These are phyloP conservation scores for Pleurotus platypus DNA, from an alignment of 768 basidiomycete genomes.

Conservation along the genomic window DNA sequence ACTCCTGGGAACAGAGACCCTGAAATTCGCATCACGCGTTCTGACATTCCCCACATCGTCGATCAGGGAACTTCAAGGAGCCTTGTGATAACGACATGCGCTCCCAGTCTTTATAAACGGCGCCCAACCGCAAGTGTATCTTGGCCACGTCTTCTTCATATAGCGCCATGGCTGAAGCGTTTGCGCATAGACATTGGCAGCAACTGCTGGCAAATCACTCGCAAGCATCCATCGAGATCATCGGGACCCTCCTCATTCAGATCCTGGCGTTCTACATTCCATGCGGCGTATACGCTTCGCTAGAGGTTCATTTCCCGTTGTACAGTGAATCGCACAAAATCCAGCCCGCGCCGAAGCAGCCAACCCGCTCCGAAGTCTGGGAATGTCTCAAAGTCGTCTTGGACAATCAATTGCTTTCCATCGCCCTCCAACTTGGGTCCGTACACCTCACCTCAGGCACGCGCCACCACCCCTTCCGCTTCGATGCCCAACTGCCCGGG, in stretches of 20 bases:
- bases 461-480: conserved; percentile 14
- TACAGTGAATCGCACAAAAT: conserved; percentile 23
- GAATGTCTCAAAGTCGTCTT: conserved; percentile 19
- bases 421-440: conserved; percentile 12
- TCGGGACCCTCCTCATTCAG: conserved; percentile 19
- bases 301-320: conserved; percentile 17
- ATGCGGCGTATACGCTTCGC: conserved; percentile 18
- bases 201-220: conserved; percentile 11
- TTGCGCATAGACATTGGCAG: not conserved
- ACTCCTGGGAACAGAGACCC: not conserved
- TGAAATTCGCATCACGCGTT: too few species aligned
- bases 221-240: conserved; percentile 17
- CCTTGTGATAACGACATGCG: too few species aligned
- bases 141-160: not conserved
- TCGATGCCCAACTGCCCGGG: conserved; percentile 18
- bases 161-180: not conserved
- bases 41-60: too few species aligned
- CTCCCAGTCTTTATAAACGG: too few species aligned
- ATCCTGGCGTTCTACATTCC: conserved; percentile 21
- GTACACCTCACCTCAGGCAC: conserved; percentile 7
- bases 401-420: conserved; percentile 21
- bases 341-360: conserved; percentile 23
- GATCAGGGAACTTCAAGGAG: too few species aligned
- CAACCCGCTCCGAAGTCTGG: conserved; percentile 17
- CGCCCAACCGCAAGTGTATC: too few species aligned